Base-by-base conservation (phyloP, 441 rosid species). In the Euphorbia schlechtendalii region DNA sequence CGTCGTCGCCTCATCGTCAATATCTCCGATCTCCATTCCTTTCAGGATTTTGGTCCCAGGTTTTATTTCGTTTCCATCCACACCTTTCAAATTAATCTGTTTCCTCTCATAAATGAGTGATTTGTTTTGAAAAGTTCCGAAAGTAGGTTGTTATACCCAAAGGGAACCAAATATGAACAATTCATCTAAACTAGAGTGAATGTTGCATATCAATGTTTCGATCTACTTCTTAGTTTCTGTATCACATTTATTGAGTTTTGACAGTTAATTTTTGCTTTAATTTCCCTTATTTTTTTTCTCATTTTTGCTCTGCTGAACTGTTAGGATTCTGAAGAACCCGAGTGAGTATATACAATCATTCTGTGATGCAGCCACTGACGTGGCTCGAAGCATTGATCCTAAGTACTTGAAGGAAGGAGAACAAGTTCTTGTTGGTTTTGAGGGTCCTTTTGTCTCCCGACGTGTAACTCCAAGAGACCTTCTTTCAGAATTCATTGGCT, bases 371-470 rank as follows among this genome's bases (percentile, higher is more conserved):
- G 94, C 86, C 6, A 89, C 96, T 2, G 99, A 94, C 46, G 82
- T 82, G 49, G 85, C 92, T 3, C 87, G 85, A 11, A 82, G 80
- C 72, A 80, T 87, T 59, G 92, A 89, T 43, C 86, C 92, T 0
- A 85, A 82, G 72, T 87, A 80, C 71, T 77, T 94, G 71, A 89
- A 89, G 75, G 96, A 94, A 84, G 99, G 86, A 66, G 96, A 94
- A 55, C 79, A 72, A 46, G 77, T 94, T 69, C 86, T 80, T 58
- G 92, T 94, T 63, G 99, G 99, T 18, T 87, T 94, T 68, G 96
- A 91, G 76, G 99, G 99, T 10, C 93, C 90, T 64, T 94, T 94
- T 70, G 98, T 94, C 27, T 94, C 99, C 63, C 96, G 98, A 0
- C 83, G 90, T 12, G 91, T 94, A 65, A 87, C 98, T 0, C 99